Evolutionary conservation across 306 rosid species (phyloP), one percentile per base, ranked within the genome.

Genomic region (Trifolium fragiferum): DNA sequence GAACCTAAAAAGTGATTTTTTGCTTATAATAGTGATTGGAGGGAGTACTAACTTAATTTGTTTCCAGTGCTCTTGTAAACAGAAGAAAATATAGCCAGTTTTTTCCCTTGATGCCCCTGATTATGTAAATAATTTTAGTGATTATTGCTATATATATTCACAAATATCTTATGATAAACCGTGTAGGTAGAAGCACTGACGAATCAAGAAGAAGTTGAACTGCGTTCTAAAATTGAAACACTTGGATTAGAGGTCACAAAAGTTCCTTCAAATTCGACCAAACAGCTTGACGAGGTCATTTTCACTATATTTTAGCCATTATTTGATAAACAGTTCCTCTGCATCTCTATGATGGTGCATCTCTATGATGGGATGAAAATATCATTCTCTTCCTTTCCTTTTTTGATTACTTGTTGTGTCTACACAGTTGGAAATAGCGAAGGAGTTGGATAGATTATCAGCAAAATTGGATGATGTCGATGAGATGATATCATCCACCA

Each of bases 201-300:
- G 19, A 93, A 93, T 66, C 88, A 91, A 84, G 97, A 93, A 83
- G 98, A 93, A 86, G 94, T 92, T 68, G 97, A 93, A 61, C 69
- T 93, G 77, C 94, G 95, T 21, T 87, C 96, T 27, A 91, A 93
- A 81, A 93, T 93, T 57, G 96, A 93, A 86, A 96, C 97, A 75
- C 90, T 93, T 43, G 96, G 96, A 63, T 81, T 91, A 74, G 97
- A 93, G 85, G 93, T 93, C 58, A 85, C 94, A 44, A 93, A 93
- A 83, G 89, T 93, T 81, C 98, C 98, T 14, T 79, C 90, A 53
- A 84, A 84, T 73, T 87, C 94, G 6, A 76, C 83, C 1, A 85
- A 79, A 72, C 84, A 75, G 66, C 92, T 93, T 49, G 86, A 90
- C 16, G 96, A 93, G 89, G 96, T 91, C 43, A 66, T 75, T 70